Base-by-base conservation (phyloP, 2,329 filamentous ascomycete genomes). In the Neofusicoccum ribis region DNA sequence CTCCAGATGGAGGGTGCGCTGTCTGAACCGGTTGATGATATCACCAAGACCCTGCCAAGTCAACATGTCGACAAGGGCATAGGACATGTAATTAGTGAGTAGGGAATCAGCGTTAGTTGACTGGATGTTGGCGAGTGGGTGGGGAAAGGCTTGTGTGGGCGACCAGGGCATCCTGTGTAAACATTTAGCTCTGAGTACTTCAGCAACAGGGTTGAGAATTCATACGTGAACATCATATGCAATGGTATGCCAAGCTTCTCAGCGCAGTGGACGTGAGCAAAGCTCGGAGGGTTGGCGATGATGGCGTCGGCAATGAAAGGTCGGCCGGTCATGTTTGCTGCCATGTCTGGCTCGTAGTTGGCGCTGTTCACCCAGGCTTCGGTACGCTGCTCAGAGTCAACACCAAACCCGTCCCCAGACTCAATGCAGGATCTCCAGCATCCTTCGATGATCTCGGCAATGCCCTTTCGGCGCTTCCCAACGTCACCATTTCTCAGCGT, bases 31-130 rank as follows among this genome's bases (percentile, higher is more conserved):
- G 73, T 98, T 97, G 73, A 97, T 94, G 5, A 97, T 83, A 76
- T 97, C 93, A 43, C 93, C 93, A 3, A 97, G 80, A 0, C 92
- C 93, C 77, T 97, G 92, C 92, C 92, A 96, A 11, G 93, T 93
- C 84, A 97, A 88, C 86, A 96, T 91, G 70, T 97, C 93, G 2
- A 96, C 90, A 20, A 96, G 81, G 0, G 89, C 88, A 71, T 96
- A 97, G 0, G 90, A 91, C 65, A 96, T 83, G 72, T 91, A 94
- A 70, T 95, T 96, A 0, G 91, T 90, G 66, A 92, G 84, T n/a
- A 86, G 86, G 5, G 87, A 83, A 70, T 95, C 91, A 1, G 90
- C 89, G 70, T 92, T 92, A 0, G 89, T 87, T 1, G 87, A 88
- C 68, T 91, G 86, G 65, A 96, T 89, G 68, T 95, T 94, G 0